Base-by-base conservation (phyloP, 2,329 filamentous ascomycete species). In the Myriosclerotinia scirpicola region DNA sequence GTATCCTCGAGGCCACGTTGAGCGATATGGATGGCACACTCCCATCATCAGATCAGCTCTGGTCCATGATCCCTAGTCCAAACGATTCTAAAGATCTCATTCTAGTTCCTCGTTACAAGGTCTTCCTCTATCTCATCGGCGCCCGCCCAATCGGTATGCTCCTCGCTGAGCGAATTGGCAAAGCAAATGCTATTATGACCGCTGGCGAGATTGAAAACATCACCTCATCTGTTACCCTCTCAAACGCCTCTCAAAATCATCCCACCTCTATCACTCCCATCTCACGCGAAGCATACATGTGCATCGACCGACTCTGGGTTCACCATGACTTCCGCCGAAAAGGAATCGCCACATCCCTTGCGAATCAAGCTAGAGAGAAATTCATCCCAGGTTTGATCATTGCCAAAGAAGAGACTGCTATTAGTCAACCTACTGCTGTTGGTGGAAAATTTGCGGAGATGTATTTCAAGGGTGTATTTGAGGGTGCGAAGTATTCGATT, bases 371-470 rank as follows among this genome's bases (percentile, higher is more conserved):
- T 34, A 79, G 83, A 65, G 79, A 78, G 67, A 81, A 69, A 71
- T 87, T 87, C 72, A 79, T 85, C 64, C 83, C 84, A 68, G 82
- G 83, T 2, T 79, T 85, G 76, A 80, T 81, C 50, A 79, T 87
- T 58, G 78, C 81, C 22, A 87, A 85, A 74, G 78, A 80, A 14
- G 76, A 82, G 72, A 79, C 89, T 50, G 87, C 87, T 3, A 89
- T 90, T 77, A 88, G 85, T 71, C 85, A 88, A 72, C 86, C 87
- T n/a, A 90, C 87, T 0, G 83, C 84, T 70, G 84, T 82, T 72
- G 87, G 87, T 48, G 82, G 81, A 17, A 78, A 77, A 53, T 77
- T 90, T 69, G 85, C 86, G 11, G 79, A 55, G 40, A 67, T 82
- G 71, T 82, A 81, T 68, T 89, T 59, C 17, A 20, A 36, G 15